Evolutionary conservation across 2,329 filamentous ascomycete genomes (phyloP).

Genomic region (Colletotrichum kahawae): DNA sequence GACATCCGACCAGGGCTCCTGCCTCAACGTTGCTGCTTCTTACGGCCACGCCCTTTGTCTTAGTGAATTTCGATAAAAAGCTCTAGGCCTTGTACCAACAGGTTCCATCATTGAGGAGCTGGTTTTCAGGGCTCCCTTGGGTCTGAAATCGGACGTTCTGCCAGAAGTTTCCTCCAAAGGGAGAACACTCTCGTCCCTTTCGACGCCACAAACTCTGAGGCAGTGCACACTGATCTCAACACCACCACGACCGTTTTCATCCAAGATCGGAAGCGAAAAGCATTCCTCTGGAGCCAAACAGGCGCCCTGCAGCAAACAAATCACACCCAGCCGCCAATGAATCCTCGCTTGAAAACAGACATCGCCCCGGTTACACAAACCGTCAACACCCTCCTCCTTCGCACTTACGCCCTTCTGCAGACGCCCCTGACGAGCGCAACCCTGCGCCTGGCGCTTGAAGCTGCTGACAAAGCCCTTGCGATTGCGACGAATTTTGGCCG

Average conservation of each 20-base stretch:
- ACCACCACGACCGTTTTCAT: constrained; percentile 3
- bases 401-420: constrained; percentile 14
- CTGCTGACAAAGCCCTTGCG: constrained; percentile 23
- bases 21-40: background rate
- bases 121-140: background rate
- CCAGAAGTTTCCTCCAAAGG: background rate
- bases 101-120: background rate
- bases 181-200: background rate
- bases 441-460: constrained; percentile 19
- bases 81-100: background rate
- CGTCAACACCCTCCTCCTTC: constrained; percentile 21
- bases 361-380: constrained; percentile 18
- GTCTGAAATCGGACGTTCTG: background rate
- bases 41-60: background rate
- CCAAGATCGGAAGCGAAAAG: background rate
- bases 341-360: constrained; percentile 13
- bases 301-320: background rate
- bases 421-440: constrained; percentile 5
- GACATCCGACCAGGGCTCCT: background rate
- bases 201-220: background rate
- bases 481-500: constrained; percentile 17
- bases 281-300: background rate
- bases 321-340: constrained; percentile 8
- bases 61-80: background rate
- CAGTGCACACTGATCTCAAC: background rate